A percentile compares a stretch with the other conserved stretches of the same genome.
Conservation (phyloP, 352 stramenopile species). For the Phytophthora litchii region DNA sequence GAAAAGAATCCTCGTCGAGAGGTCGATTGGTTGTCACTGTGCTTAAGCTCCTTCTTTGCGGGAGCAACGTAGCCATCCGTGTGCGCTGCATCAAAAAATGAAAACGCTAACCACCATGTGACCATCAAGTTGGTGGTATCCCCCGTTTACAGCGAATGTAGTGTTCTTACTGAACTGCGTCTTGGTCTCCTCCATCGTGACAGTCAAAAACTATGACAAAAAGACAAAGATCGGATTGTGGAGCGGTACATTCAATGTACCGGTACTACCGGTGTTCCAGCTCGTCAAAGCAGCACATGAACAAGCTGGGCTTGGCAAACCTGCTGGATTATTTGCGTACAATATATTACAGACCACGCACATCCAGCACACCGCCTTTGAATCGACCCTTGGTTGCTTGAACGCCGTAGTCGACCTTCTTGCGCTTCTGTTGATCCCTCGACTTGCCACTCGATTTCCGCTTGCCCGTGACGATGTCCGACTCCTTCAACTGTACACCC, state of each 20-base stretch:
- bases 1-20: slow-evolving; percentile 29
- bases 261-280: slow-evolving; percentile 20
- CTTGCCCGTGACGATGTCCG: slow-evolving; percentile 77
- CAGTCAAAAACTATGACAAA: not conserved
- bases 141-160: no score
- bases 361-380: slow-evolving; percentile 77
- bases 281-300: no score
- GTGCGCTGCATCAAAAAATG: slow-evolving; percentile 47
- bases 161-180: slow-evolving; percentile 16
- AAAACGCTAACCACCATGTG: slow-evolving; percentile 28
- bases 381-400: slow-evolving; percentile 79
- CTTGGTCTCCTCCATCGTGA: slow-evolving; percentile 20
- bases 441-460: slow-evolving; percentile 48
- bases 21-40: slow-evolving; percentile 3
- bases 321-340: slow-evolving; percentile 11
- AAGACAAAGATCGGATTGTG: slow-evolving; percentile 11
- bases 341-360: slow-evolving; percentile 50
- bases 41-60: slow-evolving; percentile 3
- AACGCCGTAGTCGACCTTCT: slow-evolving; percentile 75
- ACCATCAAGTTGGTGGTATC: not conserved
- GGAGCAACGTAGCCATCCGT: slow-evolving; percentile 33
- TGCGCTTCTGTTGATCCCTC: slow-evolving; percentile 62
- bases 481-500: slow-evolving; percentile 55
- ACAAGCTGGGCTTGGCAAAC: slow-evolving; percentile 3
- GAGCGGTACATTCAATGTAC: slow-evolving; percentile 13